Base-by-base conservation (phyloP, 805 yeast genomes). In the Wickerhamomyces sydowiorum region DNA sequence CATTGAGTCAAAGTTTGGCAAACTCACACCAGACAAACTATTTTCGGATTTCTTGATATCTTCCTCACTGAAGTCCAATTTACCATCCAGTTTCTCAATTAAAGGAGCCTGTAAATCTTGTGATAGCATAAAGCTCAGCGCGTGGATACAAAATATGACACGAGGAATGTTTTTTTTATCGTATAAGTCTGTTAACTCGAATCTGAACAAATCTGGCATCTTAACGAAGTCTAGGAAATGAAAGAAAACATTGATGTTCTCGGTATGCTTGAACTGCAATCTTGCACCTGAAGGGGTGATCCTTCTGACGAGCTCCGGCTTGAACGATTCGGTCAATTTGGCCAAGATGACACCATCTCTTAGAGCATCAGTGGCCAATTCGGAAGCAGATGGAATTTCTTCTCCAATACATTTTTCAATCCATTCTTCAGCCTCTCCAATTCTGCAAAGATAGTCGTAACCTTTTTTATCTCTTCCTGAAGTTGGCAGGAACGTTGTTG, bases 91-190 rank as follows among this genome's bases (percentile, higher is more conserved):
- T 47, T 78, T 75, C 27, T 70, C 73, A 56, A 91, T 74, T 4
- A 69, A 64, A 1, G 90, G 86, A 19, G 82, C 80, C 17, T 65
- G 64, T 21, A 72, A 70, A 45, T 64, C 67, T 39, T 67, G 68
- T 18, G 82, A 73, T 42, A 93, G 69, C 58, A 87, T 77, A 51
- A 77, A 86, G 39, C 89, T 80, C 49, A 91, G 65, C 2, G 96
- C 96, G 65, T 91, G 96, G 29, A 93, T 64, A 52, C 97, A 90
- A 62, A 88, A 89, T 58, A 93, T 84, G 21, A 93, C 98, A 57
- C 87, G 90, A 14, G 98, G 98, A 18, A 90, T 76, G 57, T 91
- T 86, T 55, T 88, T 90, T 56, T 83, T 82, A 57, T 93, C 97
- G 63, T 89, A 93, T 29, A 93, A 70, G 62, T 93, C 99, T 4